Evolutionary conservation across 805 yeast species (phyloP).

Genomic region (Candida krabiensis): DNA sequence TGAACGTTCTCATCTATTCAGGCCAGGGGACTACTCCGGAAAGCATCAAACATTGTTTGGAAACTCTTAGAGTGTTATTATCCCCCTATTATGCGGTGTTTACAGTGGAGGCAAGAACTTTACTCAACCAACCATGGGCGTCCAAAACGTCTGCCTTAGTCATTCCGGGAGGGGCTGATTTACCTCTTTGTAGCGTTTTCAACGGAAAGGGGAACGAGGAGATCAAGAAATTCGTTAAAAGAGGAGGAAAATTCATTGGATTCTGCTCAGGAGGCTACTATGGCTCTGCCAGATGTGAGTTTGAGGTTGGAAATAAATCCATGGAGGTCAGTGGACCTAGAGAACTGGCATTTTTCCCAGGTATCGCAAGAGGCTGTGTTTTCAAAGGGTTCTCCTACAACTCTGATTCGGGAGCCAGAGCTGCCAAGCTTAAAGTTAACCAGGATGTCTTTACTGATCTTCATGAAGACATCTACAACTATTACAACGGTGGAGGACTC

Average conservation of each 20-base stretch:
- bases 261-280: slow-evolving; percentile 96
- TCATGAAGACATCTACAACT: slow-evolving; percentile 36
- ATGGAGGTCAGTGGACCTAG: slow-evolving; percentile 86
- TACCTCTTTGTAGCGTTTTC: slow-evolving; percentile 75
- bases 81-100: slow-evolving; percentile 90
- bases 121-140: slow-evolving; percentile 86
- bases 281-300: slow-evolving; percentile 73
- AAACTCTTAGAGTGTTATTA: slow-evolving; percentile 67
- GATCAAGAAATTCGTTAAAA: slow-evolving; percentile 62
- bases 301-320: slow-evolving; percentile 67
- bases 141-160: slow-evolving; percentile 75
- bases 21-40: slow-evolving; percentile 86
- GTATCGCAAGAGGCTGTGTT: slow-evolving; percentile 79
- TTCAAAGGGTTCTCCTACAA: slow-evolving; percentile 79
- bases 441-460: slow-evolving; percentile 31
- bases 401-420: slow-evolving; percentile 72
- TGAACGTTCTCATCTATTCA: slow-evolving; percentile 76
- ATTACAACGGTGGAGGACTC: slow-evolving; percentile 89
- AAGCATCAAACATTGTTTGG: slow-evolving; percentile 80
- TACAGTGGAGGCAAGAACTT: slow-evolving; percentile 59
- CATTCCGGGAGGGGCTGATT: slow-evolving; percentile 96
- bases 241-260: slow-evolving; percentile 84
- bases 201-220: slow-evolving; percentile 66
- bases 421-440: slow-evolving; percentile 47
- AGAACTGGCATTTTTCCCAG: slow-evolving; percentile 81